Evolutionary conservation across 2,329 filamentous ascomycete species (phyloP).

Genomic region (Xylariaceae sp.): DNA sequence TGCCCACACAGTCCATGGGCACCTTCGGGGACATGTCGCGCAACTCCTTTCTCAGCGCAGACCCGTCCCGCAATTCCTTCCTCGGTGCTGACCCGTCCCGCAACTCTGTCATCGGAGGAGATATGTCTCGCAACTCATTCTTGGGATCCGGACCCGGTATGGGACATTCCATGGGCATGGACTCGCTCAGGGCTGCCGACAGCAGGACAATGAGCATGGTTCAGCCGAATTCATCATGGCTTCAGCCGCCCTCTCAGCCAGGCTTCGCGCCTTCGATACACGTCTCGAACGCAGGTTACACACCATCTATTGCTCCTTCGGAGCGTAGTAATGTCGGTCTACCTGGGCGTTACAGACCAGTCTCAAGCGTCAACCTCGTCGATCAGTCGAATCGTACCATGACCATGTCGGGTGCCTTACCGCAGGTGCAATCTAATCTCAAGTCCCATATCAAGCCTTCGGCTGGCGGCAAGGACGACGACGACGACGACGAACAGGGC

Average conservation of each 20-base stretch:
- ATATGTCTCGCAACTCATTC: no score
- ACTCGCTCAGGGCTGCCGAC: no score
- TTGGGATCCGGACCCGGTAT: no score
- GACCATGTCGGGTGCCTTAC: conserved; percentile 35
- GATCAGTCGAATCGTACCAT: conserved; percentile 29
- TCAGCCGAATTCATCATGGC: conserved; percentile 58
- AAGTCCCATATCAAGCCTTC: conserved; percentile 31
- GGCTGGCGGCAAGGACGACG: conserved; percentile 36
- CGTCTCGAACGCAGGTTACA: conserved; percentile 55
- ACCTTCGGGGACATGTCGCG: conserved; percentile 29
- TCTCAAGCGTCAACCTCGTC: conserved; percentile 54
- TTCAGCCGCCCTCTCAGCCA: conserved; percentile 37
- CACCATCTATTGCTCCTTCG: conserved; percentile 87
- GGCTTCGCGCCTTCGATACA: conserved; percentile 45
- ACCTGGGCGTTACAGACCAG: conserved; percentile 83
- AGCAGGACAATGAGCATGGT: conserved; percentile 89
- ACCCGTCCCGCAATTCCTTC: conserved; percentile 22
- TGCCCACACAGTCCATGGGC: conserved; percentile 36
- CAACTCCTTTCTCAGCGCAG: conserved; percentile 14
- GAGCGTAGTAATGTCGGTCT: conserved; percentile 92
- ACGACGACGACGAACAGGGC: conserved; percentile 60
- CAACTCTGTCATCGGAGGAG: no score
- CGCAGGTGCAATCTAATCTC: conserved; percentile 31
- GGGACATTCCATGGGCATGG: no score
- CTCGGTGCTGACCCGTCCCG: no score